These are phyloP conservation scores for Gautieria morchelliformis DNA, from an alignment of 768 basidiomycete species.

Conservation along the genomic window DNA sequence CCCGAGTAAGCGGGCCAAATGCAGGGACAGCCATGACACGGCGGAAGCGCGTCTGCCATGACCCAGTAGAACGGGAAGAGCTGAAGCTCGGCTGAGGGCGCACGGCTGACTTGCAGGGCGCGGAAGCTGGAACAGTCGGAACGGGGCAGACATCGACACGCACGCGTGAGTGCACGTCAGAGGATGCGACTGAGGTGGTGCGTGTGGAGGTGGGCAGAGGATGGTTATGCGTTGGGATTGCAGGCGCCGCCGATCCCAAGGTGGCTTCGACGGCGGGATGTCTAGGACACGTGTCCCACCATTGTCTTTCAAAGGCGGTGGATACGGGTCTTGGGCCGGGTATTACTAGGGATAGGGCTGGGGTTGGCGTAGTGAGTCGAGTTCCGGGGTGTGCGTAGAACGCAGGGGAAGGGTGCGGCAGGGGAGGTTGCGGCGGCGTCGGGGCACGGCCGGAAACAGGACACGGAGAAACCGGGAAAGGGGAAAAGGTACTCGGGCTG, in stretches of 20 bases:
- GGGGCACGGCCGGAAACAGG: background rate
- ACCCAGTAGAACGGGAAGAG: background rate
- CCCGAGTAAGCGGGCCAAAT: slow-evolving; percentile 61
- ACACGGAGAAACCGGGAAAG: background rate
- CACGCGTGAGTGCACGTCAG: background rate
- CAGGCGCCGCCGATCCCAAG: background rate
- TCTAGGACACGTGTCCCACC: slow-evolving; percentile 7
- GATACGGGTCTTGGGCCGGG: background rate
- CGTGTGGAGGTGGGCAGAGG: background rate
- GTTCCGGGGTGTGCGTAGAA: background rate
- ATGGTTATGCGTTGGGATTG: too few species aligned
- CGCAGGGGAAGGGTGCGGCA: background rate
- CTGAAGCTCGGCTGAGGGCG: background rate
- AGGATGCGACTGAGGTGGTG: background rate
- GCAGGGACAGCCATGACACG: slow-evolving; percentile 43
- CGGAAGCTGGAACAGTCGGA: background rate
- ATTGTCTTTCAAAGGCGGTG: background rate
- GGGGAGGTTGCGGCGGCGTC: background rate
- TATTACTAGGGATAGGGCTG: background rate
- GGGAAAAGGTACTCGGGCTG: background rate
- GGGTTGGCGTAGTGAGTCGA: background rate
- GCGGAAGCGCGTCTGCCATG: background rate
- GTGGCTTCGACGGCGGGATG: slow-evolving; percentile 5
- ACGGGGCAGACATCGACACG: background rate
- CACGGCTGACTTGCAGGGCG: background rate